Base-by-base conservation (phyloP, 768 basidiomycete species). In the Xerocomus potaroensis region DNA sequence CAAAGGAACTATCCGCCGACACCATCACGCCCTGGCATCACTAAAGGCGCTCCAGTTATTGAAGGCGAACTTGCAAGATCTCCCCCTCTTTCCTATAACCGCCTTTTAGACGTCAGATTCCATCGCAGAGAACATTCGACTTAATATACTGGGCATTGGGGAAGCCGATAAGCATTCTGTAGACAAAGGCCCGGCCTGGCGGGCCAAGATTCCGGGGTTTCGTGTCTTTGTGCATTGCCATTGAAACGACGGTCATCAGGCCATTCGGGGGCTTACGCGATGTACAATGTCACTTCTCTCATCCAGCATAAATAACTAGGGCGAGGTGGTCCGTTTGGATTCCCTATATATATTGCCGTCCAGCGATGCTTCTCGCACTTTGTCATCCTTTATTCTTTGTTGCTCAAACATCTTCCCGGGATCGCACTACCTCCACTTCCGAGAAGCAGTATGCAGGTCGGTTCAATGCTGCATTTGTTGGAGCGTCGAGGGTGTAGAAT, bases 311-410 rank as follows among this genome's bases (percentile, higher is more conserved):
- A n/a, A n/a, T 19, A 54, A 22, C 10, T 49, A 55, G 51, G 55
- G 48, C 39, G 23, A 41, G 47, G 60, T 3, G 54, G 56, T 49
- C 19, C 53, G 61, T 11, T 60, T 67, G 4, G 49, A 65, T 5
- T 67, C 74, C 70, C 79, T 1, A 69, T 75, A 9, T 71, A 79
- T 26, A 77, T 91, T 49, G 90, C 84, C 0, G 90, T 92, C 30
- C 73, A 84, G 30, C 76, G 91, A 10, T 81, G 91, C 7, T 94
- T 87, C 68, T 90, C 89, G 5, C 86, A 92, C 48, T 94, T 94
- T 56, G 80, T 84, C 22, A 74, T 83, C 41, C 73, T 94, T 24
- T 84, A 91, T 53, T 80, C 84, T 2, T 80, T 83, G 8, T 68
- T 94, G 38, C 72, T 75, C 16, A 72, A 80, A 19, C 73, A 83